Evolutionary conservation across 164 flowering plant genomes (phyloP), one percentile per base, ranked within the genome.

Genomic region (Euptelea pleiosperma): DNA sequence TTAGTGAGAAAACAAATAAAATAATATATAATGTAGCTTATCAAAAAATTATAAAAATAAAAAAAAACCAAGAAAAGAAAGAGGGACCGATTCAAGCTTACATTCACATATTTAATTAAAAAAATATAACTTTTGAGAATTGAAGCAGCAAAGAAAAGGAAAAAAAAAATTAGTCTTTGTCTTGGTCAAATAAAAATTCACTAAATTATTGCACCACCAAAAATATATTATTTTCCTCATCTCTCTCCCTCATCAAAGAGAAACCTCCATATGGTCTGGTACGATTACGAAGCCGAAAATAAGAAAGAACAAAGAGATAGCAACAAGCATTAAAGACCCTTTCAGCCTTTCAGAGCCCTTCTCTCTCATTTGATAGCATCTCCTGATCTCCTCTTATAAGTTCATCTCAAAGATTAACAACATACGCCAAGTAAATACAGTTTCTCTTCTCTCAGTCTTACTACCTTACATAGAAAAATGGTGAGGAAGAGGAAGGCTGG

Each of bases 401-500:
- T 49, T 21, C 12, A 49, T 19, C 6, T 41, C 8, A 40, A 3
- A n/a, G 3, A n/a, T n/a, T n/a, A n/a, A n/a, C n/a, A n/a, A n/a
- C n/a, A n/a, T n/a, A n/a, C n/a, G n/a, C n/a, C n/a, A n/a, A n/a
- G n/a, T n/a, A n/a, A n/a, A n/a, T n/a, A n/a, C n/a, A n/a, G n/a
- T n/a, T n/a, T n/a, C n/a, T n/a, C n/a, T n/a, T n/a, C n/a, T n/a
- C n/a, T n/a, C n/a, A n/a, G n/a, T n/a, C n/a, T 21, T 21, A 39
- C 37, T 4, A 41, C 16, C 18, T 25, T 6, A 31, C 11, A 42
- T 8, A 46, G 15, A 31, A 48, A 25, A 30, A 68, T 68, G 76
- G 71, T 29, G 29, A 61, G 72, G 18, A 72, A 68, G 61, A 68
- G 76, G 16, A 72, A 64, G 66, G 57, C 56, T 19, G 57, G 35